These are phyloP conservation scores for Arxiozyma bovina DNA, from an alignment of 1,139 yeast genomes.

Conservation along the genomic window DNA sequence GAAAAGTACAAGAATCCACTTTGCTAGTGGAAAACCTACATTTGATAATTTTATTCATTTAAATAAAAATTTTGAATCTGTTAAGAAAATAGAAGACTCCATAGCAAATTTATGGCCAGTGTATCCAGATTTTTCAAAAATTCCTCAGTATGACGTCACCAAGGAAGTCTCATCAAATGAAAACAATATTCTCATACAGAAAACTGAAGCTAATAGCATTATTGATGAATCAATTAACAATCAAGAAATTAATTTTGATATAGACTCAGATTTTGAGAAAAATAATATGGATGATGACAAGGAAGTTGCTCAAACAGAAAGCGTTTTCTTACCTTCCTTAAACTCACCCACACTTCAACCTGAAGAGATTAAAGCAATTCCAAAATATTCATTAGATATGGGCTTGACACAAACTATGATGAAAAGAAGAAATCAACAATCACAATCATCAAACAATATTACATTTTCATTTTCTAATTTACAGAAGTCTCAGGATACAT, in stretches of 20 bases:
- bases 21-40: conserved; percentile 6
- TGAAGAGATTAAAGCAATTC: conserved; percentile 2
- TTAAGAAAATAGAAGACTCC: conserved; percentile 21
- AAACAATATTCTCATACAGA: not conserved
- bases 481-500: too few species aligned
- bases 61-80: conserved; percentile 6
- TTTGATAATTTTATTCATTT: conserved; percentile 13
- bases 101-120: conserved; percentile 26
- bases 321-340: not conserved
- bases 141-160: not conserved
- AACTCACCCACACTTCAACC: conserved; percentile 6
- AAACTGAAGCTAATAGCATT: not conserved
- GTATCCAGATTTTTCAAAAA: conserved; percentile 9
- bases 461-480: not conserved
- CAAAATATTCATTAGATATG: conserved; percentile 13
- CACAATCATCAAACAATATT: not conserved
- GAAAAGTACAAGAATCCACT: conserved; percentile 12
- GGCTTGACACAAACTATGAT: conserved; percentile 20
- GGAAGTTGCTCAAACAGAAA: not conserved
- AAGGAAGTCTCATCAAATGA: not conserved
- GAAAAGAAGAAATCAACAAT: conserved; percentile 7
- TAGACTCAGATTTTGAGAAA: not conserved
- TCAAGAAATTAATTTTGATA: not conserved
- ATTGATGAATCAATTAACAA: not conserved
- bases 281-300: not conserved